Conservation (phyloP, 306 rosid genomes). For the Cucurbita pepo region DNA sequence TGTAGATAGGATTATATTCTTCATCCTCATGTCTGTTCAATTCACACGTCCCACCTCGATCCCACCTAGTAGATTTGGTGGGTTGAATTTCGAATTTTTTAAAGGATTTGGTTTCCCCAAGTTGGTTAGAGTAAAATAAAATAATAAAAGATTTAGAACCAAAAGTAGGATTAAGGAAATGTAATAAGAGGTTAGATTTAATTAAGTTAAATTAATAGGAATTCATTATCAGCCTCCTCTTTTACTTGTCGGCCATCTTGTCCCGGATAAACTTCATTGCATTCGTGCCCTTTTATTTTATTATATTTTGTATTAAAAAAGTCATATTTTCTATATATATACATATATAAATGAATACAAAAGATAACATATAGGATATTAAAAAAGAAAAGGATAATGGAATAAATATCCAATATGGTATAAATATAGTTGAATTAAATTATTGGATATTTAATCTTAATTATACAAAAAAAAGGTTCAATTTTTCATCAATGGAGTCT, state of each 20-base stretch:
- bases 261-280: background rate
- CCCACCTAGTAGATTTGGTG: background rate
- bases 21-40: too few species aligned
- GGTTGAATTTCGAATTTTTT: too few species aligned
- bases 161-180: background rate
- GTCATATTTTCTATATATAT: too few species aligned
- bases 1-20: too few species aligned
- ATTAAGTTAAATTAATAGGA: background rate
- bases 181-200: background rate
- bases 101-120: background rate
- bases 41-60: too few species aligned
- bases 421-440: background rate
- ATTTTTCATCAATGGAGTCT: background rate
- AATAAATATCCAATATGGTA: slow-evolving; percentile 1
- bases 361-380: background rate
- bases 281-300: background rate
- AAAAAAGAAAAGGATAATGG: background rate
- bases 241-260: slow-evolving; percentile 4
- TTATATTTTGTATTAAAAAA: background rate
- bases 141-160: background rate
- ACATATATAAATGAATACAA: too few species aligned
- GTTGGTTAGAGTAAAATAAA: background rate
- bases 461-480: background rate
- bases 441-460: too few species aligned
- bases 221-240: background rate